Conservation (phyloP, 129 eudicot genomes). For the Pseudognaphalium luteoalbum region DNA sequence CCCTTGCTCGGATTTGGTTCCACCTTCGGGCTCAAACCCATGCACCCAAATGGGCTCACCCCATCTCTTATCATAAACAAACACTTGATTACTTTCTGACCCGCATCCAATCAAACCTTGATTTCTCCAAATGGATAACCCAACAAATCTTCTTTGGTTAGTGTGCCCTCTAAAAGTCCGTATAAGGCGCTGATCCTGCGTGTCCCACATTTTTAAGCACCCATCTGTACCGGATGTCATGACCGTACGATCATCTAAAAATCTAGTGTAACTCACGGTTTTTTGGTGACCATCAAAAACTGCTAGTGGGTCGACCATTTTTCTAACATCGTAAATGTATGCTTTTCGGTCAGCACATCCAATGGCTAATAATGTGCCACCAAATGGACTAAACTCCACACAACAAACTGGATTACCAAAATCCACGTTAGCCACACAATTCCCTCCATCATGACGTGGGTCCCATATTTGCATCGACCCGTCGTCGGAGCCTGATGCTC, state of each 20-base stretch:
- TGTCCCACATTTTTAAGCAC: conserved; percentile 65
- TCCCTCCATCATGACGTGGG: conserved; percentile 59
- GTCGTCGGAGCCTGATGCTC: conserved; percentile 81
- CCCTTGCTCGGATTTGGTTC: conserved; percentile 28
- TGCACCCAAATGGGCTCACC: conserved; percentile 76
- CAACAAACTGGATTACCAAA: conserved; percentile 66
- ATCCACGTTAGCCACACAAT: conserved; percentile 42
- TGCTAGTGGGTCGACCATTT: conserved; percentile 40
- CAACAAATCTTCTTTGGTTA: conserved; percentile 62
- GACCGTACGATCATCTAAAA: conserved; percentile 46
- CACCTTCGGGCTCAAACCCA: conserved; percentile 46
- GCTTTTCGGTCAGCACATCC: conserved; percentile 74
- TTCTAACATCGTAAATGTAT: conserved; percentile 65
- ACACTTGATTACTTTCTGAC: conserved; percentile 64
- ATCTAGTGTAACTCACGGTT: conserved; percentile 58
- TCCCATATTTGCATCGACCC: conserved; percentile 89
- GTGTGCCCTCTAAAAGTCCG: conserved; percentile 63
- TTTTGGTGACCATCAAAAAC: conserved; percentile 52
- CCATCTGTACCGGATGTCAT: conserved; percentile 75
- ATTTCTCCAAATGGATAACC: conserved; percentile 65
- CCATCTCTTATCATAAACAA: conserved; percentile 84
- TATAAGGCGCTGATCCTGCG: conserved; percentile 35
- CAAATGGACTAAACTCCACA: conserved; percentile 71
- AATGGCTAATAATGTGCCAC: conserved; percentile 50
- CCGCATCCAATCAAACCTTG: conserved; percentile 70